These are phyloP conservation scores for Phytophthora agathidicida DNA, from an alignment of 352 stramenopile species.

Conservation along the genomic window DNA sequence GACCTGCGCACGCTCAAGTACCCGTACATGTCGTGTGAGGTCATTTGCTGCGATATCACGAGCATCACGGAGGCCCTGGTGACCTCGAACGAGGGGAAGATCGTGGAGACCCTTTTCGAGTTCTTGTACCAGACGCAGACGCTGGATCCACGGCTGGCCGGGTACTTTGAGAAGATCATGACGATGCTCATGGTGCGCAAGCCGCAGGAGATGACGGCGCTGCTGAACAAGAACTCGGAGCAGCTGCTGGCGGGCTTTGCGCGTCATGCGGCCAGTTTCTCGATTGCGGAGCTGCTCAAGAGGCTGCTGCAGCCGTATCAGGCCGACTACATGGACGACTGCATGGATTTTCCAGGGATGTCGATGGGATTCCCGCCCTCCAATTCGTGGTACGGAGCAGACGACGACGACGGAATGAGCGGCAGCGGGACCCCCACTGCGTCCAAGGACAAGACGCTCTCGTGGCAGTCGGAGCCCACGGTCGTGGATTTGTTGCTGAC, in stretches of 20 bases:
- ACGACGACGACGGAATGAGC: conserved; percentile 74
- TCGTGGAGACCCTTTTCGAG: conserved; percentile 92
- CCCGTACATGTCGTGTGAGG: conserved; percentile 98
- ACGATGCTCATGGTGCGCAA: conserved; percentile 91
- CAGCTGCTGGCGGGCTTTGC: conserved; percentile 73
- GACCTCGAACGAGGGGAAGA: conserved; percentile 53
- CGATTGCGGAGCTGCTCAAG: conserved; percentile 84
- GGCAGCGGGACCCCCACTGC: conserved; percentile 63
- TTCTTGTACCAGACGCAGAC: conserved; percentile 83
- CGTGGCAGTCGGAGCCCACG: conserved; percentile 73
- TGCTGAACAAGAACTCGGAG: conserved; percentile 87
- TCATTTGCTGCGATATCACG: conserved; percentile 97
- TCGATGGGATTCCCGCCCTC: conserved; percentile 74
- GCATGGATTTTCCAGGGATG: conserved; percentile 86
- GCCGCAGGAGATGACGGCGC: conserved; percentile 81
- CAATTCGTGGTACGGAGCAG: conserved; percentile 77
- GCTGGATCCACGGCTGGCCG: conserved; percentile 94
- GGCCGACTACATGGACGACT: conserved; percentile 85
- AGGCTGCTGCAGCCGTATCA: conserved; percentile 85
- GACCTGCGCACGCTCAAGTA: conserved; percentile 89
- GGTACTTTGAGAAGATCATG: conserved; percentile 98
- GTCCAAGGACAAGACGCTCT: conserved; percentile 67
- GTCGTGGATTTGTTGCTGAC: conserved; percentile 73
- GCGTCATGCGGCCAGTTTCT: conserved; percentile 74
- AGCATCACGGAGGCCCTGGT: conserved; percentile 93